phyloP scores from a whole-genome alignment of 1,139 yeast species.

The Zygotorulaspora mrakii region DNA sequence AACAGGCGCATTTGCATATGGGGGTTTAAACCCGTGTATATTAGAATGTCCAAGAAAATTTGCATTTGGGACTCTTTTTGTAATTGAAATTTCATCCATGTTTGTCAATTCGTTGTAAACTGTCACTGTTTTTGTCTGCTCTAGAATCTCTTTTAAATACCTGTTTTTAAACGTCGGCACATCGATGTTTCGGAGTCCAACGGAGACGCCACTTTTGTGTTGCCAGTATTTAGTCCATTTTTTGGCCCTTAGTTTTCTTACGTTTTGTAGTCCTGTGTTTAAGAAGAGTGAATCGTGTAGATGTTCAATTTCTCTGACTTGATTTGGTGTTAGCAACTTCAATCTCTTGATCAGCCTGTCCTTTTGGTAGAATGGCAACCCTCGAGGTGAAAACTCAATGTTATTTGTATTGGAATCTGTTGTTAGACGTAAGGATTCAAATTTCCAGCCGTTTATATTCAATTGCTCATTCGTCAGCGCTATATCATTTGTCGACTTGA shows the following conservation, averaged over 20 bases:
- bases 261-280: constrained; percentile 34
- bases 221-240: constrained; percentile 43
- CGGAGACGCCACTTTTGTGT: constrained; percentile 37
- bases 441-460: constrained; percentile 36
- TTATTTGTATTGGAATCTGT: constrained; percentile 5
- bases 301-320: constrained; percentile 38
- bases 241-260: constrained; percentile 32
- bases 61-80: constrained; percentile 44
- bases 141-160: constrained; percentile 29
- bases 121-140: constrained; percentile 30
- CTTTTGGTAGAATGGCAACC: constrained; percentile 36
- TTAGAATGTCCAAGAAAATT: constrained; percentile 45
- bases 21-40: constrained; percentile 42
- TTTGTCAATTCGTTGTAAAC: constrained; percentile 35
- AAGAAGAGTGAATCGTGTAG: constrained; percentile 38
- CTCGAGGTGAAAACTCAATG: constrained; percentile 30
- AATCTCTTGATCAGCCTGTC: constrained; percentile 22
- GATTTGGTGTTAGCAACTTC: constrained; percentile 29
- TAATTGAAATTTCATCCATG: constrained; percentile 37
- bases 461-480: constrained; percentile 16
- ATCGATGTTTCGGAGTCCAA: constrained; percentile 33
- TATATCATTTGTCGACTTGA: constrained; percentile 5
- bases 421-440: constrained; percentile 30
- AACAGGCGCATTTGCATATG: constrained; percentile 33
- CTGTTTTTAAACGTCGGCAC: constrained; percentile 25